These are phyloP conservation scores for Dichomitus squalens DNA, from an alignment of 1,284 basidiomycete genomes.

Conservation along the genomic window DNA sequence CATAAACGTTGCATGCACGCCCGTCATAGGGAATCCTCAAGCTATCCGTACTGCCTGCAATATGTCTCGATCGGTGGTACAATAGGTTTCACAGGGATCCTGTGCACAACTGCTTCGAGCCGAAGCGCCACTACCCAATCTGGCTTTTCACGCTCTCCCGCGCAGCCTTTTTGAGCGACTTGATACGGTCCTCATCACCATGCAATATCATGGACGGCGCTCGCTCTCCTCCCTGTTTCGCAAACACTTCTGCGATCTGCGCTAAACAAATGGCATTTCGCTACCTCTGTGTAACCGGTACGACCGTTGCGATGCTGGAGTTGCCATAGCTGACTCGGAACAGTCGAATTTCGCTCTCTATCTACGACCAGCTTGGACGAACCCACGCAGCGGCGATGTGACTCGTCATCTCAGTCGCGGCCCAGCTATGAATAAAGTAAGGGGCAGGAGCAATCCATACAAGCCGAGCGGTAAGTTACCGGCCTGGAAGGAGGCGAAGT, in stretches of 20 bases:
- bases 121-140: background rate
- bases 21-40: background rate
- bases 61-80: background rate
- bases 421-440: background rate
- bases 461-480: slow-evolving; percentile 7
- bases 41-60: background rate
- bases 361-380: too few species aligned
- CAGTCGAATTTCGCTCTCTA: too few species aligned
- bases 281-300: background rate
- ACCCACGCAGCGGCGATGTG: too few species aligned
- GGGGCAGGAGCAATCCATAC: background rate
- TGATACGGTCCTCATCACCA: background rate
- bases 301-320: background rate
- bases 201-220: background rate
- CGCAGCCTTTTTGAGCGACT: background rate
- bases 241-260: background rate
- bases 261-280: background rate
- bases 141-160: background rate
- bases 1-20: too few species aligned
- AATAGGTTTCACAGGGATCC: background rate
- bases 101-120: background rate
- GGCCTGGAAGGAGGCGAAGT: background rate
- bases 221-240: background rate
- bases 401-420: background rate
- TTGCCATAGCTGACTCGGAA: background rate